These are phyloP conservation scores for Podospora comata DNA, from an alignment of 495 filamentous ascomycete species.

Conservation along the genomic window DNA sequence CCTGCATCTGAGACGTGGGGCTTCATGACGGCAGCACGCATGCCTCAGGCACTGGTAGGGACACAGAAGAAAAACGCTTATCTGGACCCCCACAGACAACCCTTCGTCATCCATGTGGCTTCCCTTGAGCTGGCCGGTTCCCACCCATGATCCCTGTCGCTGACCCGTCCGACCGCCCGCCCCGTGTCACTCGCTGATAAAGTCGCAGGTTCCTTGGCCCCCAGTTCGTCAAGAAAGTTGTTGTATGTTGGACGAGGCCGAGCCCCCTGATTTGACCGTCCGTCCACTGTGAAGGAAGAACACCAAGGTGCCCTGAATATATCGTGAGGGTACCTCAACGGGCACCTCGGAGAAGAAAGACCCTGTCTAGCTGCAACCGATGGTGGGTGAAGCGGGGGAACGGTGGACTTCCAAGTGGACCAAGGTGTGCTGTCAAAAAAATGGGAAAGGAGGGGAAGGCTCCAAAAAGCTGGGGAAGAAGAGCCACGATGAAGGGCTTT, in stretches of 20 bases:
- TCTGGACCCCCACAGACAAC: slow-evolving; percentile 35
- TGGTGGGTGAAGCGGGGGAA: not conserved
- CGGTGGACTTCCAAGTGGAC: slow-evolving; percentile 3
- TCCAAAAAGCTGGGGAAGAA: slow-evolving; percentile 7
- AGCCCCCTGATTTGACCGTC: not conserved
- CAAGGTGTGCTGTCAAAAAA: slow-evolving; percentile 4
- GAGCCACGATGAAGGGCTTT: slow-evolving; percentile 1
- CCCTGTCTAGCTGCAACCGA: slow-evolving; percentile 2
- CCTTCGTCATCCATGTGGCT: slow-evolving; percentile 33
- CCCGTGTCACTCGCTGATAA: slow-evolving; percentile 30
- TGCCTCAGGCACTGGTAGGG: not conserved
- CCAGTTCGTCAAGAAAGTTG: slow-evolving; percentile 16
- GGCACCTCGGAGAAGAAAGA: not conserved
- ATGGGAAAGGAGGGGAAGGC: not conserved
- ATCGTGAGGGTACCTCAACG: not conserved
- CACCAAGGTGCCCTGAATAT: not conserved
- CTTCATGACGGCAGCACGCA: not conserved
- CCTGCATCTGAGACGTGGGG: slow-evolving; percentile 17
- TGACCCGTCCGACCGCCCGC: slow-evolving; percentile 23
- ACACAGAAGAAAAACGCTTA: slow-evolving; percentile 31
- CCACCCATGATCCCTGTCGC: slow-evolving; percentile 26
- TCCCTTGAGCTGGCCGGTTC: slow-evolving; percentile 17
- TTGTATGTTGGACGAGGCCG: not conserved
- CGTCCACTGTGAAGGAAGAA: not conserved
- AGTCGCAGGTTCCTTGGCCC: slow-evolving; percentile 26